Evolutionary conservation across 768 basidiomycete genomes (phyloP).

Genomic region (Trametopsis cervina): DNA sequence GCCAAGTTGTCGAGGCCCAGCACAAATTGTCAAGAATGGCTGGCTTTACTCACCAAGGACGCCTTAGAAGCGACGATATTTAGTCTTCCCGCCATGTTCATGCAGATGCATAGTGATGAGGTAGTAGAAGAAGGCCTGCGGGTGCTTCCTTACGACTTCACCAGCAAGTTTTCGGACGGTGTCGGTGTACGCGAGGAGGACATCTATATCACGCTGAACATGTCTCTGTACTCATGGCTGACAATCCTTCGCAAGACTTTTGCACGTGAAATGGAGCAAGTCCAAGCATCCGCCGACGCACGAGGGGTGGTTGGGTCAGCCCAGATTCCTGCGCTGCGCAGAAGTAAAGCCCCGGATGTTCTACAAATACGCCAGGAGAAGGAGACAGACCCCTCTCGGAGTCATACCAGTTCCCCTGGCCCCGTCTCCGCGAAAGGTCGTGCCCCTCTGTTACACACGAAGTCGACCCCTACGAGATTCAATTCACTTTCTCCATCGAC

Average conservation of each 20-base stretch:
- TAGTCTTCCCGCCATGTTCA: conserved; percentile 74
- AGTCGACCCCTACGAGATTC: conserved; percentile 1
- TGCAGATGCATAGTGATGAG: conserved; percentile 75
- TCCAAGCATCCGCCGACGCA: conserved; percentile 49
- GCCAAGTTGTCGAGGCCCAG: conserved; percentile 14
- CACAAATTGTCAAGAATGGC: conserved; percentile 35
- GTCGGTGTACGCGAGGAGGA: conserved; percentile 50
- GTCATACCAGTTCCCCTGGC: not conserved
- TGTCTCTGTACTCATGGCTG: conserved; percentile 77
- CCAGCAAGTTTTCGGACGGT: conserved; percentile 57
- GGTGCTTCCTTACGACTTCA: conserved; percentile 60
- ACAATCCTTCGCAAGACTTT: conserved; percentile 71
- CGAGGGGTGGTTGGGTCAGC: conserved; percentile 19
- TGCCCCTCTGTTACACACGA: not conserved
- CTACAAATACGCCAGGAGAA: conserved; percentile 4
- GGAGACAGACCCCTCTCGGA: not conserved
- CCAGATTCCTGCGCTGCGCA: not conserved
- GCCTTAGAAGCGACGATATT: conserved; percentile 70
- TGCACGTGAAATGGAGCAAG: conserved; percentile 72
- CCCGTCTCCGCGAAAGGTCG: not conserved
- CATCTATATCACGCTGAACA: conserved; percentile 82
- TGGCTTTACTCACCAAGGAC: conserved; percentile 50
- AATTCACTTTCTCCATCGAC: conserved; percentile 14
- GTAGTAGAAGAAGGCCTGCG: conserved; percentile 30
- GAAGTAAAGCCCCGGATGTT: conserved; percentile 9